Base-by-base conservation (phyloP, 2,329 filamentous ascomycete species). In the Dactylellina cionopaga region DNA sequence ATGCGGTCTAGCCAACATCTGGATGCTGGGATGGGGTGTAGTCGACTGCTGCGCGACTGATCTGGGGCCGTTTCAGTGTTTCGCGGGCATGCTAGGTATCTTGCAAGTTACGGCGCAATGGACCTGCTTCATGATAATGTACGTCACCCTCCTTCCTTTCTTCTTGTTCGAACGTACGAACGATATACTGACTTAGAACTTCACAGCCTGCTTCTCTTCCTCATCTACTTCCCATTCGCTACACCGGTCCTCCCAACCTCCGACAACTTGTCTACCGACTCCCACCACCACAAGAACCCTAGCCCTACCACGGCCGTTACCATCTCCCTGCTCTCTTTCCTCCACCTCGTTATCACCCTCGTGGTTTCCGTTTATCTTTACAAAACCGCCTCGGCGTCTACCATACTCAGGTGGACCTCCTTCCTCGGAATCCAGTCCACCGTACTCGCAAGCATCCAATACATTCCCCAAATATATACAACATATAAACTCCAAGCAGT, bases 111-210 rank as follows among this genome's bases (percentile, higher is more conserved):
- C 91, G 31, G 87, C 91, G 74, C 95, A 98, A 81, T 97, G 92
- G 91, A 83, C 89, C 5, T 96, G 92, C 81, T 97, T 98, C 80
- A 89, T 89, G 77, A 85, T 93, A 76, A 96, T 98, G 95, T 97
- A 81, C 78, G 90, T 35, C 7, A 41, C 51, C 19, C 24, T 24
- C 17, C 22, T 17, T 11, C 11, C 10, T 5, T 58, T 15, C 15
- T 33, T n/a, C 24, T 29, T 43, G 41, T 13, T n/a, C n/a, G n/a
- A n/a, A n/a, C n/a, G n/a, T n/a, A n/a, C n/a, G n/a, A 43, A 24
- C 15, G 9, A 13, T 27, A 46, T 24, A 17, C 51, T 56, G 11
- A 56, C 35, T 2, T 17, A 6, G 2, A 39, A 10, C 15, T 13
- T 31, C 55, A 22, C 76, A 98, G 94, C 76, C 88, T 98, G 56